phyloP scores from a whole-genome alignment of 768 basidiomycete genomes.

The Rhodotorula sphaerocarpa region DNA sequence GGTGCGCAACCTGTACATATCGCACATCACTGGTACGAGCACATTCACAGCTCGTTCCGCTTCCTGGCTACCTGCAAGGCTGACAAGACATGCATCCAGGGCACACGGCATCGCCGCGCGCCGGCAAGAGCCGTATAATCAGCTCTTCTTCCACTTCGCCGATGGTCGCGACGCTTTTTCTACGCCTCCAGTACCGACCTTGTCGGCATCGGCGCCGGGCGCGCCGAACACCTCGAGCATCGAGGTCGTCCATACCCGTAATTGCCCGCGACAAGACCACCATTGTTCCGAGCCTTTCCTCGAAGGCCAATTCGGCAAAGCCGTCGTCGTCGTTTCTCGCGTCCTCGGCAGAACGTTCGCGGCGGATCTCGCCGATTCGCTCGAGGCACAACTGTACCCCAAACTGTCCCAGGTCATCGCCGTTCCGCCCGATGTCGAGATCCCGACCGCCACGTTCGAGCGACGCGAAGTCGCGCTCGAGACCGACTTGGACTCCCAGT shows the following conservation, averaged over 20 bases:
- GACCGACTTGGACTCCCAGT: slow-evolving; percentile 1
- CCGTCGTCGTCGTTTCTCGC: slow-evolving; percentile 18
- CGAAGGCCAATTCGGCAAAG: slow-evolving; percentile 17
- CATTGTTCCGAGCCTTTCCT: slow-evolving; percentile 13
- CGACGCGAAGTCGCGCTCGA: slow-evolving; percentile 1
- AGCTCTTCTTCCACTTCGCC: slow-evolving; percentile 29
- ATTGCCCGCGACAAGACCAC: slow-evolving; percentile 31
- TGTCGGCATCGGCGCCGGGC: slow-evolving; percentile 2
- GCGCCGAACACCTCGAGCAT: slow-evolving; percentile 17
- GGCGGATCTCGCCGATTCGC: slow-evolving; percentile 19
- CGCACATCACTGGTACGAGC: slow-evolving; percentile 30
- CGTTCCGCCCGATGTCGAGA: not conserved
- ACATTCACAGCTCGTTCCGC: no score
- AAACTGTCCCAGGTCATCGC: slow-evolving; percentile 21
- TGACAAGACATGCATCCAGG: slow-evolving; percentile 4
- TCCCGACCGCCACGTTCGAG: slow-evolving; percentile 4
- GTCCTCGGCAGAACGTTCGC: slow-evolving; percentile 20
- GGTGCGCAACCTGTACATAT: slow-evolving; percentile 24
- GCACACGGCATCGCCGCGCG: slow-evolving; percentile 22
- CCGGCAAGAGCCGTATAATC: slow-evolving; percentile 23
- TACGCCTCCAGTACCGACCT: not conserved
- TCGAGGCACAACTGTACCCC: slow-evolving; percentile 21
- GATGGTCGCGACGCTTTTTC: not conserved
- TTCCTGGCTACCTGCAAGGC: not conserved
- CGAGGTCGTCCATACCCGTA: slow-evolving; percentile 22